Evolutionary conservation across 2,329 filamentous ascomycete genomes (phyloP), one percentile per base, ranked within the genome.

Genomic region (Tolypocladium ophioglossoides): DNA sequence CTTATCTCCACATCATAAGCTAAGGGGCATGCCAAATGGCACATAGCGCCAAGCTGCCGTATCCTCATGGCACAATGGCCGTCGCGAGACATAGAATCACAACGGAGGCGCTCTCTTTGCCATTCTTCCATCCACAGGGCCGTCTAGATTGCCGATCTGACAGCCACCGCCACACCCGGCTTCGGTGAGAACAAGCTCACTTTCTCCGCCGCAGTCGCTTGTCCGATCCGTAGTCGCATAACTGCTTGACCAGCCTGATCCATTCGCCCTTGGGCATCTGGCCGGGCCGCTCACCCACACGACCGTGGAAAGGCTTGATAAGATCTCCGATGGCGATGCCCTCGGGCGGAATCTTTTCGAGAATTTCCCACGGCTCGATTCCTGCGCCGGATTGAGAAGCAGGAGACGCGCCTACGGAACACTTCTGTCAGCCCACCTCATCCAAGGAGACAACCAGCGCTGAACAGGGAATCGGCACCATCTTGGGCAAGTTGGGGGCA

Each of bases 201-300:
- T 68, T 64, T 58, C 72, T 74, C 20, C 72, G 72, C 35, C 73
- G 68, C 44, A 75, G 60, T 14, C 81, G 68, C 68, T 83, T 85
- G 55, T 84, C 79, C 0, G 73, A 59, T 1, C 74, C 77, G 64
- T 78, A 83, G 16, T 73, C 70, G 1, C 78, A 76, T 39, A 80
- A 72, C 38, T 75, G 72, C 65, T 78, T 82, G 14, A 86, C 81
- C 55, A 85, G 64, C 54, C 73, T 71, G 56, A 86, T 78, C 76
- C 82, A 86, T 30, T 81, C 76, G 37, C 70, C 68, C 59, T 76
- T 77, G 4, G 71, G 70, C 64, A 80, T 81, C 61, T 77, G 73
- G 5, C 76, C 74, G 6, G 76, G 74, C 8, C 72, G 70, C 24
- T 78, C 76, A 24, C 75, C 76, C 14, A 85, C 70, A 27, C 82